A percentile compares a stretch with the other conserved stretches of the same genome.
phyloP scores from a whole-genome alignment of 2,329 filamentous ascomycete genomes.

The Fusarium protoensiforme region DNA sequence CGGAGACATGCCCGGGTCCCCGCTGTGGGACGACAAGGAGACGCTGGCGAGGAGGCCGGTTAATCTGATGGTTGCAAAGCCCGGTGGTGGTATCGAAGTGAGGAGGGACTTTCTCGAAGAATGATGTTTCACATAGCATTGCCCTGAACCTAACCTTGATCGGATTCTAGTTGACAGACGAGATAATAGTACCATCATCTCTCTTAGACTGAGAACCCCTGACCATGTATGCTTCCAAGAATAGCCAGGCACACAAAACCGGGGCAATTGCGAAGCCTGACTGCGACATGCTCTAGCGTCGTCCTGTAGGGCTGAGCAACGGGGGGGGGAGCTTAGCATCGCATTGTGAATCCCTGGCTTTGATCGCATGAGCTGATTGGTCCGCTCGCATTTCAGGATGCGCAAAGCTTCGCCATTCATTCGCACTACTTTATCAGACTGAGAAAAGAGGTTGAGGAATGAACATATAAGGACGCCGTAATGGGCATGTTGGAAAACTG shows the following conservation, averaged over 20 bases:
- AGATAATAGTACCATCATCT: not conserved
- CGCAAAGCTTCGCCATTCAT: conserved; percentile 12
- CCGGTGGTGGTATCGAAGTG: not conserved
- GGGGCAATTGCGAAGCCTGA: not conserved
- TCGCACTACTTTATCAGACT: conserved; percentile 15
- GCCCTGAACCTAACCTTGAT: not conserved
- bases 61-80: conserved; percentile 1
- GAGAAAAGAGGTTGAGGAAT: conserved; percentile 14
- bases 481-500: not conserved
- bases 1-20: not conserved
- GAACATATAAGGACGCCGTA: not conserved
- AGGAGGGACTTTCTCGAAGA: not conserved
- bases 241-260: not conserved
- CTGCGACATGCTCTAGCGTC: not conserved
- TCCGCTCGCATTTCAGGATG: conserved; percentile 27
- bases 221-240: not conserved
- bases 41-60: not conserved
- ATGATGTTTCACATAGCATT: not conserved
- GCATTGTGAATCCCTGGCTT: not conserved
- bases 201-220: not conserved
- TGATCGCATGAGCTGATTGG: conserved; percentile 11
- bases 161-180: not conserved
- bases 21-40: not conserved
- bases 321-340: not conserved
- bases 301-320: conserved; percentile 18